phyloP scores from a whole-genome alignment of 140 eudicot genomes.

The Bidens hawaiensis region DNA sequence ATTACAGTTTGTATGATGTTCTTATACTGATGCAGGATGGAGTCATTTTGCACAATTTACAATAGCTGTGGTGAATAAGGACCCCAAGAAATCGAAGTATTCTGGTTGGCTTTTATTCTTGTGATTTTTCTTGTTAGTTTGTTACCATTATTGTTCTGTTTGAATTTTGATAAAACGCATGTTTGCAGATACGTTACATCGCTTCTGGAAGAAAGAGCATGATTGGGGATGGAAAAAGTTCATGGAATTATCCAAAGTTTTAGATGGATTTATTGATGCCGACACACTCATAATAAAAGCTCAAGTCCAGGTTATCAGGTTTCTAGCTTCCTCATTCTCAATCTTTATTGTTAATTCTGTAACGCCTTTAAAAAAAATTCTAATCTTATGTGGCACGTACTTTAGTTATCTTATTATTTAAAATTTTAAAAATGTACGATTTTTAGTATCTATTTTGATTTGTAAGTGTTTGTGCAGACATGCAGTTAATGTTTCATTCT shows the following conservation, averaged over 20 bases:
- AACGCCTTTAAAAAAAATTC: neutral
- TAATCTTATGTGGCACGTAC: neutral
- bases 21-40: slow-evolving; percentile 62
- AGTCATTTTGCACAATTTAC: slow-evolving; percentile 99
- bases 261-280: slow-evolving; percentile 89
- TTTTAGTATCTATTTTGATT: neutral
- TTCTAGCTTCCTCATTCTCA: neutral
- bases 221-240: slow-evolving; percentile 99
- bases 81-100: slow-evolving; percentile 90
- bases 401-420: neutral
- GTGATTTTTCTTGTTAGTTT: neutral
- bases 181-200: slow-evolving; percentile 77
- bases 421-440: neutral
- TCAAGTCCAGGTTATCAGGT: slow-evolving; percentile 99
- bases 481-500: slow-evolving; percentile 9
- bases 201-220: slow-evolving; percentile 98
- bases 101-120: slow-evolving; percentile 47
- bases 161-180: neutral
- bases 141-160: neutral
- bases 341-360: neutral
- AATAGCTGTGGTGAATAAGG: slow-evolving; percentile 95
- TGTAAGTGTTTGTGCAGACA: neutral
- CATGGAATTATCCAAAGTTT: slow-evolving; percentile 83
- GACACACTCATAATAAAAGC: slow-evolving; percentile 89
- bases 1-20: neutral